These are phyloP conservation scores for Vaccinium myrtillus DNA, from an alignment of 148 eudicot species.

Conservation along the genomic window DNA sequence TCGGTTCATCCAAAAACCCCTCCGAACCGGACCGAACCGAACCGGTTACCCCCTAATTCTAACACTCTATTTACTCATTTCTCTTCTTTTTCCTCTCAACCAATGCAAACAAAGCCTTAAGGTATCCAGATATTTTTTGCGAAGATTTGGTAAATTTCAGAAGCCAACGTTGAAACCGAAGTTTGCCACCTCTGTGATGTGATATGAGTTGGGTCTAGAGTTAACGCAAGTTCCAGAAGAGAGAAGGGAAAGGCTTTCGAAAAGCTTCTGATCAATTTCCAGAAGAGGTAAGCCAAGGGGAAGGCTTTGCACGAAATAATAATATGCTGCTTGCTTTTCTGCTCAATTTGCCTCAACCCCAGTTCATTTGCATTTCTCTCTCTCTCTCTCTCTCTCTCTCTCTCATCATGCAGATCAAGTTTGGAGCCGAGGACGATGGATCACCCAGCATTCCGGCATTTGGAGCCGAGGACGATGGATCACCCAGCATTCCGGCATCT, in stretches of 20 bases:
- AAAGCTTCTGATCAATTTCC: too few relatives aligned
- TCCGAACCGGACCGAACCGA: too few relatives aligned
- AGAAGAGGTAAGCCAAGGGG: too few relatives aligned
- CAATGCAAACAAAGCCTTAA: too few relatives aligned
- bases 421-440: not conserved
- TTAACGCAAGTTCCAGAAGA: too few relatives aligned
- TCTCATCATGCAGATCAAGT: not conserved
- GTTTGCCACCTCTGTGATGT: not conserved
- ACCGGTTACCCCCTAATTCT: too few relatives aligned
- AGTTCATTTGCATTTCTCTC: not conserved
- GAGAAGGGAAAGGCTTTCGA: too few relatives aligned
- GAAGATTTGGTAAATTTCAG: too few relatives aligned
- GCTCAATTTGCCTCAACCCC: not conserved
- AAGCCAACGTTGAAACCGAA: not conserved
- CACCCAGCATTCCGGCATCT: not conserved
- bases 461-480: not conserved
- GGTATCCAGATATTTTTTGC: too few relatives aligned
- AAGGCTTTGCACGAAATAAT: not conserved
- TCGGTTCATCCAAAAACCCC: too few relatives aligned
- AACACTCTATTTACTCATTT: too few relatives aligned
- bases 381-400: not conserved
- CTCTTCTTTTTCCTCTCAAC: too few relatives aligned
- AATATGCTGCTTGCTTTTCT: not conserved
- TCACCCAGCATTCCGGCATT: not conserved
- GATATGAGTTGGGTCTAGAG: not conserved